phyloP scores from a whole-genome alignment of 371 early-diverging fungal genomes.

The Chytridiales sp. region DNA sequence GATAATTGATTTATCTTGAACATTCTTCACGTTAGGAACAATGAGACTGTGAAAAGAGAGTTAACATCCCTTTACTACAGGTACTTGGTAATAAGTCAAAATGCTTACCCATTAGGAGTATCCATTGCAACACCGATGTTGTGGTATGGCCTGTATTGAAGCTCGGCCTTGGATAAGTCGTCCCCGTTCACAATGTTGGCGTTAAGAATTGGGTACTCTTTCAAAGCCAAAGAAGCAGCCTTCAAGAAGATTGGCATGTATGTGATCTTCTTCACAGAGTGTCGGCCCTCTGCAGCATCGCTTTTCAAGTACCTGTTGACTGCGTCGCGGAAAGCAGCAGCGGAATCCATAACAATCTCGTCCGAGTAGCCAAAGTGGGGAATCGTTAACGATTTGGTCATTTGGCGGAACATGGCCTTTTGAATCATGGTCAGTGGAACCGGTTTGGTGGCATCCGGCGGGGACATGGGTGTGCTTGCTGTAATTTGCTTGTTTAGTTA shows the following conservation, averaged over 20 bases:
- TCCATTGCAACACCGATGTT: constrained; percentile 98
- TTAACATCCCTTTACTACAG: not conserved
- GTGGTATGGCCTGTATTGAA: constrained; percentile 75
- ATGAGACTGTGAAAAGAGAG: constrained; percentile 58
- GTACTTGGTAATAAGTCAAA: constrained; percentile 1
- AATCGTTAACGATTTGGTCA: constrained; percentile 89
- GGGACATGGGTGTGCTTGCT: not conserved
- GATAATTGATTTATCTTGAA: constrained; percentile 82
- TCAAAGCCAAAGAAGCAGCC: constrained; percentile 80
- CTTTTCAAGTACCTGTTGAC: constrained; percentile 60
- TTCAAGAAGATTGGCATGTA: constrained; percentile 96
- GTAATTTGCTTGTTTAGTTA: too few species aligned
- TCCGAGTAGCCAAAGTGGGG: constrained; percentile 96
- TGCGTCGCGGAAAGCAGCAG: constrained; percentile 61
- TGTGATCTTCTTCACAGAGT: constrained; percentile 65
- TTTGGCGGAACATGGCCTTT: constrained; percentile 94
- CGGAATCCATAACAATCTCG: constrained; percentile 75
- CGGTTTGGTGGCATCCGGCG: not conserved
- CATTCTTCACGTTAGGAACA: constrained; percentile 93
- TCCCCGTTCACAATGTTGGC: constrained; percentile 59
- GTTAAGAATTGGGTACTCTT: constrained; percentile 87
- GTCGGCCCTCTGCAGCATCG: constrained; percentile 42
- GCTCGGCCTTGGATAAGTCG: constrained; percentile 41
- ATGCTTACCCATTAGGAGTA: constrained; percentile 73
- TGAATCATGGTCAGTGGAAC: constrained; percentile 75